Percentiles rank a stretch among this genome's conserved stretches.
These are phyloP conservation scores for Pichia manshurica DNA, from an alignment of 805 yeast genomes.

Conservation along the genomic window DNA sequence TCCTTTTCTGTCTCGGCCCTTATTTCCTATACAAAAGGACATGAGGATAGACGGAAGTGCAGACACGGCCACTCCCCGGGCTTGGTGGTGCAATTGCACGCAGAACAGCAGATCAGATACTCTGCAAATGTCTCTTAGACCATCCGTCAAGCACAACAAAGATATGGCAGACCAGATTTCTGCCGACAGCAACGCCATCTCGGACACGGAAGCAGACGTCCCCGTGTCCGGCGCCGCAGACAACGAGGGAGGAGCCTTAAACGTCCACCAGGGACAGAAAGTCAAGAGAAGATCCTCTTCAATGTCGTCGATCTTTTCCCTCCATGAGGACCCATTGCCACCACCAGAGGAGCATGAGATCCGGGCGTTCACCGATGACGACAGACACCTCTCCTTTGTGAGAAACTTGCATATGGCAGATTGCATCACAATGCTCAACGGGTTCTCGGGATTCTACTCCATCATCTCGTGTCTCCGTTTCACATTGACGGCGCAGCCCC, in stretches of 20 bases:
- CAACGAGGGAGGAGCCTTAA: background rate
- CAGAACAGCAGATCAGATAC: too few relatives aligned
- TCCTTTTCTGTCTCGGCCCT: too few relatives aligned
- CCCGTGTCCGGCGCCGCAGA: conserved; percentile 5
- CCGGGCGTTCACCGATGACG: conserved; percentile 72
- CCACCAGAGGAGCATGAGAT: conserved; percentile 76
- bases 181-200: conserved; percentile 8
- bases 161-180: background rate
- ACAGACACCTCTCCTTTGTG: conserved; percentile 79
- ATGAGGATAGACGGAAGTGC: too few relatives aligned
- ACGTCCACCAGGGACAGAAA: background rate
- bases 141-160: background rate
- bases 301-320: conserved; percentile 42
- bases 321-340: conserved; percentile 54
- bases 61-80: too few relatives aligned
- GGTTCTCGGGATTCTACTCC: conserved; percentile 89
- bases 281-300: conserved; percentile 30
- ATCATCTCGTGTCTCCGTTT: conserved; percentile 81
- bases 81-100: too few relatives aligned
- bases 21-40: too few relatives aligned
- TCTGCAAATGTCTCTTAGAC: conserved; percentile 1
- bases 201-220: conserved; percentile 24
- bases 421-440: conserved; percentile 88
- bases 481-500: conserved; percentile 60
- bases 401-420: conserved; percentile 93